Conservation (phyloP, 106 monocot genomes). For the Hemerocallis citrina region DNA sequence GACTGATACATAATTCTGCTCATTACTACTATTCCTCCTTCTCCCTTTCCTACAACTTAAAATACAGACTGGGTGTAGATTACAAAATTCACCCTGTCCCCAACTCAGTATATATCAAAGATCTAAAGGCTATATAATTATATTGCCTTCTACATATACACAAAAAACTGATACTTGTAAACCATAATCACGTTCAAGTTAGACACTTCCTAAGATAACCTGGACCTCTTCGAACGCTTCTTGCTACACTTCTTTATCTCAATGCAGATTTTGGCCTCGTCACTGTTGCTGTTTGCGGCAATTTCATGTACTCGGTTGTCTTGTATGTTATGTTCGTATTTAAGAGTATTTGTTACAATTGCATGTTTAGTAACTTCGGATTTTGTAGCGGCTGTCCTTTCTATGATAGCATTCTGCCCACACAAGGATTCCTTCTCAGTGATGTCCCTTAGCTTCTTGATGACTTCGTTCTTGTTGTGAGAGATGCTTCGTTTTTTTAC, state of each 20-base stretch:
- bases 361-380: conserved; percentile 38
- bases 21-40: too few relatives aligned
- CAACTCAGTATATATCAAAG: too few relatives aligned
- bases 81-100: conserved; percentile 8
- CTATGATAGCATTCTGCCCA: conserved; percentile 57
- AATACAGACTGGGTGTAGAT: neutral
- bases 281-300: neutral
- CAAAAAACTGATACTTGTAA: too few relatives aligned
- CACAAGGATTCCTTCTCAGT: conserved; percentile 37
- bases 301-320: neutral
- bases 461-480: conserved; percentile 38
- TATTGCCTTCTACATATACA: neutral
- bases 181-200: too few relatives aligned
- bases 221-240: conserved; percentile 18
- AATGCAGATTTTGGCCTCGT: neutral
- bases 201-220: conserved; percentile 1
- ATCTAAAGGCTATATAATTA: neutral
- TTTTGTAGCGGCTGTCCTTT: conserved; percentile 31
- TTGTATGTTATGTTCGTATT: conserved; percentile 8
- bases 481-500: conserved; percentile 29
- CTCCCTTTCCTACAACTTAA: neutral
- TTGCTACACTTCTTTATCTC: conserved; percentile 2
- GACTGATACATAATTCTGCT: too few relatives aligned
- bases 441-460: conserved; percentile 37
- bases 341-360: conserved; percentile 49